A percentile compares a stretch with the other conserved stretches of the same genome.
Conservation (phyloP, 2,329 filamentous ascomycete genomes). For the Tolypocladium sp. region DNA sequence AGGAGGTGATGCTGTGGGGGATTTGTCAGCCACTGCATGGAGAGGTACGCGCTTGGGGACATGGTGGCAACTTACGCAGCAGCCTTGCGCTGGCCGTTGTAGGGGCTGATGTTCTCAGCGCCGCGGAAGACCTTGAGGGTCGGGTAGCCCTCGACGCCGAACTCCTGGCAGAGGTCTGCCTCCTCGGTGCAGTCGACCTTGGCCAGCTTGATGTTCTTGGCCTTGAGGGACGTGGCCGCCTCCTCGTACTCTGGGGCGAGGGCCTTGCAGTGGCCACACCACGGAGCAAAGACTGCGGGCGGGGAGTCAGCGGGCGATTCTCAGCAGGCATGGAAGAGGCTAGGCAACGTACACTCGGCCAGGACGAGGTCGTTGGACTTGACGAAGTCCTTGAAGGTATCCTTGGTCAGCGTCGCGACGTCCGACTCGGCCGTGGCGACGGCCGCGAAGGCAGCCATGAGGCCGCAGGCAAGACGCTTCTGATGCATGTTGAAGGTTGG, state of each 20-base stretch:
- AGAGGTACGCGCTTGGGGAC: not conserved
- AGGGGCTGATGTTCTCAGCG: constrained; percentile 68
- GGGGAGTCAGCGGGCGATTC: not conserved
- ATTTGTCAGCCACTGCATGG: constrained; percentile 10
- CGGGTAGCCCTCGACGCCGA: constrained; percentile 94
- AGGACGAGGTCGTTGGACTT: constrained; percentile 81
- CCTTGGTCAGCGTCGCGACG: constrained; percentile 75
- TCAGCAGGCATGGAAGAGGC: not conserved
- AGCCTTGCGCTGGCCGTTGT: constrained; percentile 84
- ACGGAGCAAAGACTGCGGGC: constrained; percentile 75
- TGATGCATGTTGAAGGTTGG: constrained; percentile 33
- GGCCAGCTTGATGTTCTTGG: constrained; percentile 76
- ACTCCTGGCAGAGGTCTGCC: constrained; percentile 78
- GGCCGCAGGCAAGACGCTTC: constrained; percentile 42
- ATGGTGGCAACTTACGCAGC: constrained; percentile 44
- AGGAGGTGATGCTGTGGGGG: constrained; percentile 52
- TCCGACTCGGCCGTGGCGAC: constrained; percentile 64
- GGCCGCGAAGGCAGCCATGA: constrained; percentile 45
- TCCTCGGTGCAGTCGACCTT: constrained; percentile 96
- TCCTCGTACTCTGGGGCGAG: constrained; percentile 88
- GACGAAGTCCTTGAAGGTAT: constrained; percentile 81
- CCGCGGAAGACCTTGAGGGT: constrained; percentile 99
- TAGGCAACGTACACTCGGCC: constrained; percentile 72
- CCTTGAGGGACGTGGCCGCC: constrained; percentile 74
- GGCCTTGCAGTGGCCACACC: constrained; percentile 98